Evolutionary conservation across 345 rosid genomes (phyloP), one percentile per base, ranked within the genome.

Genomic region (Brassica juncea): DNA sequence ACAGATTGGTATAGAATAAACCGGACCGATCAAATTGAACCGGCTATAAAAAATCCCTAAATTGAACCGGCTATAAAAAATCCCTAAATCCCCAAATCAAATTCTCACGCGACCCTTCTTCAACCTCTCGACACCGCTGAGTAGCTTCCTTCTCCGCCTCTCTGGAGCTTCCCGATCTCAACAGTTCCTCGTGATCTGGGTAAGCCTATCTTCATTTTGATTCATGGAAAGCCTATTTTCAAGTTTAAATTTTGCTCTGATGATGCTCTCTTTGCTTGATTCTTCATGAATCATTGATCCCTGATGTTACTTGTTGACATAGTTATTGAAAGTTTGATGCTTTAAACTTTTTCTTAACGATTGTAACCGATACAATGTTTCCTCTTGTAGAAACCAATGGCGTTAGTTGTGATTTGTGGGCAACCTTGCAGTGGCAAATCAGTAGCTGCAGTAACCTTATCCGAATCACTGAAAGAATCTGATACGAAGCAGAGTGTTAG

Each of bases 361-460:
- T 19, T 19, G 19, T 0, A 19, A 19, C 19, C 19, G 19, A 19
- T 19, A 0, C 19, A 19, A 19, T 19, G 19, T 37, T 37, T 2
- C 42, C 0, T 55, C 63, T 75, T 27, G 63, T 32, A 75, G 83
- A 59, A 16, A 44, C 14, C 42, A 68, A 95, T 95, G 98, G 99
- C 97, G 4, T 79, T 95, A 85, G 92, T 90, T 82, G 97, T 95
- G 73, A 87, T 90, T 34, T 93, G 94, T 80, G 97, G 99, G 79
- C 97, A 95, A 80, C 98, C 97, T 14, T 88, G 99, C 82, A 90
- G 99, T 62, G 98, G 97, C 55, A 95, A 93, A 81, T 93, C 98
- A 0, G 80, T 71, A 1, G 97, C 94, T 27, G 91, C 91, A 4
- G 58, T 74, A 34, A 86, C 88, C 77, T 85, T 95, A 16, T 84